These are phyloP conservation scores for Phytophthora agathidicida DNA, from an alignment of 352 stramenopile species.

Conservation along the genomic window DNA sequence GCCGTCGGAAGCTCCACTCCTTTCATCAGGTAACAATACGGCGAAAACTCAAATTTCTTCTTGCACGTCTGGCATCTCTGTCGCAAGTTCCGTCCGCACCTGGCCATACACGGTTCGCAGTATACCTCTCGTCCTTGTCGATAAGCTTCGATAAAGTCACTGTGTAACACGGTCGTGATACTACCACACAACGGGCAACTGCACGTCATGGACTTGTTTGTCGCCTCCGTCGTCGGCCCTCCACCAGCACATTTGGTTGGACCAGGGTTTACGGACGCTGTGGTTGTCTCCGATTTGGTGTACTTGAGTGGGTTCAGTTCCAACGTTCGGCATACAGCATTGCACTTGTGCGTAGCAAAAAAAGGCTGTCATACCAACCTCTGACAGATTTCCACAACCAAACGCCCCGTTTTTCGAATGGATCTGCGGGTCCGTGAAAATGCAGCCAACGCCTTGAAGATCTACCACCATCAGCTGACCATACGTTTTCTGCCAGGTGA, in stretches of 20 bases:
- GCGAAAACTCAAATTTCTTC: slow-evolving; percentile 4
- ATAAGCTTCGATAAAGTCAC: slow-evolving; percentile 29
- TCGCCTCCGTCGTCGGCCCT: background rate
- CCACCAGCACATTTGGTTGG: background rate
- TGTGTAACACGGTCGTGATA: slow-evolving; percentile 26
- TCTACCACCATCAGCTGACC: slow-evolving; percentile 49
- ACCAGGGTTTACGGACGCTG: too few species aligned
- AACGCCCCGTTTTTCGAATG: slow-evolving; percentile 35
- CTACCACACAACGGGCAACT: slow-evolving; percentile 43
- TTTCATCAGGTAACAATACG: slow-evolving; percentile 43
- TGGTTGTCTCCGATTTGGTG: background rate
- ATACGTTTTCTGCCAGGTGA: slow-evolving; percentile 43
- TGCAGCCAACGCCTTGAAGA: slow-evolving; percentile 42
- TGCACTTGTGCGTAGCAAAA: slow-evolving; percentile 47
- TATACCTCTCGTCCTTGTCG: slow-evolving; percentile 20
- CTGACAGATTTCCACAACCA: slow-evolving; percentile 30
- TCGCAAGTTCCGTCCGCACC: background rate
- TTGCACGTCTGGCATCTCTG: slow-evolving; percentile 12
- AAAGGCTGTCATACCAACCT: slow-evolving; percentile 41
- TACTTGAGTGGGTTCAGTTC: slow-evolving; percentile 23
- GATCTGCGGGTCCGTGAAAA: slow-evolving; percentile 58
- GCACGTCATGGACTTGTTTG: slow-evolving; percentile 26
- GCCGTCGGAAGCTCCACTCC: slow-evolving; percentile 23
- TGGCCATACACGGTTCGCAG: slow-evolving; percentile 20
- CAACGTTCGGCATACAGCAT: slow-evolving; percentile 31